phyloP scores from a whole-genome alignment of 352 stramenopile genomes.

The Globisporangium nodosum region DNA sequence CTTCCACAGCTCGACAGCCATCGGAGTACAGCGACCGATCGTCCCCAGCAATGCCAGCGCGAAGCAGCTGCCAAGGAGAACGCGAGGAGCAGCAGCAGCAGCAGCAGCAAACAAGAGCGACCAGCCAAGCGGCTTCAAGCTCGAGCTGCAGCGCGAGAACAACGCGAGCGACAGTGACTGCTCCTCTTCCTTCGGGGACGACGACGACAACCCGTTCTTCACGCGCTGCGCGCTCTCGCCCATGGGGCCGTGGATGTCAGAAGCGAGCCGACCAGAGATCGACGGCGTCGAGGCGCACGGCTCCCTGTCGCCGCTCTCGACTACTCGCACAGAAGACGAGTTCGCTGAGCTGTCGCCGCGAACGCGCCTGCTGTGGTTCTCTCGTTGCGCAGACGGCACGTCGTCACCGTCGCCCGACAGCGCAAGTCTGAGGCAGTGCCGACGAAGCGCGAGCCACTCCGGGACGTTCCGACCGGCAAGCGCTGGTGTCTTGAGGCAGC shows the following conservation, averaged over 20 bases:
- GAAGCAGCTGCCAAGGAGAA: background rate
- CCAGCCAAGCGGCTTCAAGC: background rate
- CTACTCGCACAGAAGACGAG: slow-evolving; percentile 7
- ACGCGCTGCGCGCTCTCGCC: slow-evolving; percentile 23
- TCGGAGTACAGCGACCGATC: background rate
- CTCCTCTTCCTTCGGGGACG: slow-evolving; percentile 3
- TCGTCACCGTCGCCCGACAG: background rate
- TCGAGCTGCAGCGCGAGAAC: slow-evolving; percentile 5
- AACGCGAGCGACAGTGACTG: slow-evolving; percentile 8
- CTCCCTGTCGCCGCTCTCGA: background rate
- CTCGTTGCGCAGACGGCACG: slow-evolving; percentile 25
- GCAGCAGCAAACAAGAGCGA: background rate
- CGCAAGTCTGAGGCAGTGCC: background rate
- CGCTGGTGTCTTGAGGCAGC: background rate
- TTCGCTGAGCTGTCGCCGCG: slow-evolving; percentile 43
- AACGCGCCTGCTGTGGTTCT: slow-evolving; percentile 60
- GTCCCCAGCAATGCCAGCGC: background rate
- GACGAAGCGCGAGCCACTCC: slow-evolving; percentile 8
- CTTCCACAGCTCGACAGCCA: slow-evolving; percentile 1
- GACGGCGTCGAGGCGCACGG: slow-evolving; percentile 8
- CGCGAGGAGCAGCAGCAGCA: background rate
- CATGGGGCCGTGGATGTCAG: slow-evolving; percentile 42
- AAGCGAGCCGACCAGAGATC: slow-evolving; percentile 3
- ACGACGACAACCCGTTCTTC: slow-evolving; percentile 10
- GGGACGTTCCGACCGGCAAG: slow-evolving; percentile 6